These are phyloP conservation scores for Saturnispora saitoi DNA, from an alignment of 805 yeast species.

Conservation along the genomic window DNA sequence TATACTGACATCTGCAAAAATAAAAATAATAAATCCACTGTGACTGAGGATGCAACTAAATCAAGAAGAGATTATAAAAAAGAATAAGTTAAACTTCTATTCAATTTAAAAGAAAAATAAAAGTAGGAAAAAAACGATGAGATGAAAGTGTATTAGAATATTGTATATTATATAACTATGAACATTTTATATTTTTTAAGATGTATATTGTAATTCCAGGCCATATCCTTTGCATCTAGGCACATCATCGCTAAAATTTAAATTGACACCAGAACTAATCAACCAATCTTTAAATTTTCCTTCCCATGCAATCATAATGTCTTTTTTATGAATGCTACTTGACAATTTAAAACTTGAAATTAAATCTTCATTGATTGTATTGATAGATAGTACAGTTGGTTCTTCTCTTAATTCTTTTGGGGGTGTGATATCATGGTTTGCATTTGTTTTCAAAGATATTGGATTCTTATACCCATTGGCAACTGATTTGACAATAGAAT, in stretches of 20 bases:
- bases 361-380: constrained; percentile 5
- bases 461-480: not conserved
- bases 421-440: not conserved
- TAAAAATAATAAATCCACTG: no score
- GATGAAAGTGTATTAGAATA: not conserved
- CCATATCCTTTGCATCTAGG: constrained; percentile 51
- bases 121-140: not conserved
- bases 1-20: no score
- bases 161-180: not conserved
- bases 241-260: constrained; percentile 35
- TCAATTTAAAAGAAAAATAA: not conserved
- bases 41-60: no score
- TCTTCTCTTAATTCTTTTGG: not conserved
- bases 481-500: constrained; percentile 6
- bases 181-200: constrained; percentile 25
- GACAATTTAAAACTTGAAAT: constrained; percentile 65
- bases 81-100: not conserved
- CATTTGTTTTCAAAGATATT: not conserved
- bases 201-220: constrained; percentile 52
- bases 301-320: constrained; percentile 72
- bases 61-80: no score
- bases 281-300: constrained; percentile 77
- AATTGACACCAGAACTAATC: constrained; percentile 61
- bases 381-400: not conserved
- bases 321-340: constrained; percentile 55